Conservation (phyloP, 208 protist genomes). For the Trichomonas vaginalis region DNA sequence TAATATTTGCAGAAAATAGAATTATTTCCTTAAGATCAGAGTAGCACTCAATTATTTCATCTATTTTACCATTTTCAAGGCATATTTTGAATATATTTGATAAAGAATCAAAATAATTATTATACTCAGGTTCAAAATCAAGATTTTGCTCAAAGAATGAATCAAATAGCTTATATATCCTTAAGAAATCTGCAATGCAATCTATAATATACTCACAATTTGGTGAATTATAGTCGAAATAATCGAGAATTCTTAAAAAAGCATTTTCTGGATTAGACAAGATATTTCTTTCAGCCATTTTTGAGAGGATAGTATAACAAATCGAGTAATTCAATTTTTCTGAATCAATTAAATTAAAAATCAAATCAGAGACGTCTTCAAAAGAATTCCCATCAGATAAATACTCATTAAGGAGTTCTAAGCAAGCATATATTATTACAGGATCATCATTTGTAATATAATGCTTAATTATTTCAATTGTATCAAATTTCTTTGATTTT, state of each 20-base stretch:
- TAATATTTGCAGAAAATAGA: not conserved
- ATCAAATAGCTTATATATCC: not conserved
- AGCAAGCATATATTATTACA: not conserved
- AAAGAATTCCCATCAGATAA: not conserved
- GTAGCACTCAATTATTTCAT: not conserved
- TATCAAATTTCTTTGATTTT: not conserved
- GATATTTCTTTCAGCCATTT: not conserved
- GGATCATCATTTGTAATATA: not conserved
- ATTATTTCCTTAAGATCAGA: not conserved
- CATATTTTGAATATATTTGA: not conserved
- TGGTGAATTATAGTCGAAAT: not conserved
- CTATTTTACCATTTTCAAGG: not conserved
- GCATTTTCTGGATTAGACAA: not conserved
- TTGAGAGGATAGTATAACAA: not conserved
- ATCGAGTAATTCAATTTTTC: not conserved
- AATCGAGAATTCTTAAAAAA: not conserved
- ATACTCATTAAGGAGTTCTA: not conserved
- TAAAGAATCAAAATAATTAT: not conserved
- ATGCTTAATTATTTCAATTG: not conserved
- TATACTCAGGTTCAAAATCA: not conserved
- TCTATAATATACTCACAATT: not conserved
- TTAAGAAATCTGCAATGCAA: not conserved
- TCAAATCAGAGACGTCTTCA: not conserved
- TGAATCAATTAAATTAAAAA: not conserved
- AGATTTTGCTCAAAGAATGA: not conserved